A percentile compares a stretch with the other conserved stretches of the same genome.
These are phyloP conservation scores for Pythium sukuiense DNA, from an alignment of 352 stramenopile genomes.

Conservation along the genomic window DNA sequence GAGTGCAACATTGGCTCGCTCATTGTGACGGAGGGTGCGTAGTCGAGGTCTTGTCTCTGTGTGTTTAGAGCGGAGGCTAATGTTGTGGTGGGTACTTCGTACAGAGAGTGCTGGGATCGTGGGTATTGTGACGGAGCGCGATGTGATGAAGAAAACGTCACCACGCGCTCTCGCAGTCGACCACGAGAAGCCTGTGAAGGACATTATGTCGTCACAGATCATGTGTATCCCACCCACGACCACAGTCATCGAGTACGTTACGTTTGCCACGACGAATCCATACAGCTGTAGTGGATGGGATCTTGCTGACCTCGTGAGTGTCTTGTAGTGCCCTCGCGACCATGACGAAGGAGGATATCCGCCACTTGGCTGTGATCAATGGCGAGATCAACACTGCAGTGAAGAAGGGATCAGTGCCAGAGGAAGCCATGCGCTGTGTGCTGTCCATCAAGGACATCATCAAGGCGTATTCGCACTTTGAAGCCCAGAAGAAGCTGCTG, in stretches of 20 bases:
- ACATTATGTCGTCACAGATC: constrained; percentile 86
- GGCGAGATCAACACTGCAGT: constrained; percentile 69
- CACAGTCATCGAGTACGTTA: constrained; percentile 76
- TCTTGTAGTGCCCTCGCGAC: constrained; percentile 64
- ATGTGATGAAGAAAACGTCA: constrained; percentile 78
- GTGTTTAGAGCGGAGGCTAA: neutral
- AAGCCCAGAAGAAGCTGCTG: constrained; percentile 50
- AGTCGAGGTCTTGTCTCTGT: neutral
- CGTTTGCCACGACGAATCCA: neutral
- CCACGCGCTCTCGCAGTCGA: constrained; percentile 45
- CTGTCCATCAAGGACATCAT: constrained; percentile 87
- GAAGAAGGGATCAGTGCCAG: constrained; percentile 72
- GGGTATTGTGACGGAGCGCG: constrained; percentile 82
- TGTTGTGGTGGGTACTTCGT: neutral
- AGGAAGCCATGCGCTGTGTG: constrained; percentile 84
- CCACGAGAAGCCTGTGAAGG: constrained; percentile 55
- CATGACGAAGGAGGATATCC: constrained; percentile 88
- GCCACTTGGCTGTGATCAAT: constrained; percentile 81
- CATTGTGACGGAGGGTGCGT: constrained; percentile 72
- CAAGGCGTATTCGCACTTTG: constrained; percentile 69
- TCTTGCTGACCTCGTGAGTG: neutral
- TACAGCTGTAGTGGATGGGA: neutral
- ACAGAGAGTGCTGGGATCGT: constrained; percentile 65
- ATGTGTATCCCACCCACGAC: constrained; percentile 82
- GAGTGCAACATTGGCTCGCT: constrained; percentile 79